Conservation (phyloP, 2,329 filamentous ascomycete genomes). For the Plenodomus lindquistii region DNA sequence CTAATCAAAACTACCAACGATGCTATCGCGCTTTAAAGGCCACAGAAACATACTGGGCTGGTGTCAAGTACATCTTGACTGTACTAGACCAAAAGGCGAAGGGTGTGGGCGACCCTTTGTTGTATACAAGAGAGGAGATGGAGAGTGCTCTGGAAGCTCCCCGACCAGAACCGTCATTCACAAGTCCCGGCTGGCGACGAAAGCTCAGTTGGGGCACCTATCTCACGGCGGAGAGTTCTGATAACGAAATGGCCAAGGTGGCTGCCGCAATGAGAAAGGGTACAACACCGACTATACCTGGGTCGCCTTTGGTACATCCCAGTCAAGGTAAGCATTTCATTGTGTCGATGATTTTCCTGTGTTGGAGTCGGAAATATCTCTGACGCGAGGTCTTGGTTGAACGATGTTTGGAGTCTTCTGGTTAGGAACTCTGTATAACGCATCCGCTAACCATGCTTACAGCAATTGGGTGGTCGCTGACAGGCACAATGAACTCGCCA, state of each 20-base stretch:
- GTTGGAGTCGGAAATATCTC: no score
- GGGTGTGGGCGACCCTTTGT: constrained; percentile 75
- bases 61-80: constrained; percentile 83
- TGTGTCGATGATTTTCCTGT: not conserved
- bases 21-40: constrained; percentile 84
- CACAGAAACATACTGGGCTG: constrained; percentile 83
- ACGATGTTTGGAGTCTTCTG: no score
- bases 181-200: constrained; percentile 56
- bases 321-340: constrained; percentile 50
- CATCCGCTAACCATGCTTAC: constrained; percentile 18
- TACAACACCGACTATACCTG: constrained; percentile 36
- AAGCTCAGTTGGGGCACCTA: constrained; percentile 52
- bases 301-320: constrained; percentile 54
- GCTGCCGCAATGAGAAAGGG: constrained; percentile 38
- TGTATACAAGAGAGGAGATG: constrained; percentile 73
- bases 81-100: constrained; percentile 86
- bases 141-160: constrained; percentile 67
- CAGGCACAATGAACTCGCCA: constrained; percentile 82
- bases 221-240: constrained; percentile 37
- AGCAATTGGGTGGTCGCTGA: constrained; percentile 84
- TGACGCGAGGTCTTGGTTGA: no score
- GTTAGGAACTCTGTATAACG: no score
- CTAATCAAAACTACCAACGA: constrained; percentile 83
- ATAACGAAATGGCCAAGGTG: constrained; percentile 35
- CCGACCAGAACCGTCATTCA: constrained; percentile 54